These are phyloP conservation scores for Symbiodinium natans DNA, from an alignment of 73 alveolate species.

Conservation along the genomic window DNA sequence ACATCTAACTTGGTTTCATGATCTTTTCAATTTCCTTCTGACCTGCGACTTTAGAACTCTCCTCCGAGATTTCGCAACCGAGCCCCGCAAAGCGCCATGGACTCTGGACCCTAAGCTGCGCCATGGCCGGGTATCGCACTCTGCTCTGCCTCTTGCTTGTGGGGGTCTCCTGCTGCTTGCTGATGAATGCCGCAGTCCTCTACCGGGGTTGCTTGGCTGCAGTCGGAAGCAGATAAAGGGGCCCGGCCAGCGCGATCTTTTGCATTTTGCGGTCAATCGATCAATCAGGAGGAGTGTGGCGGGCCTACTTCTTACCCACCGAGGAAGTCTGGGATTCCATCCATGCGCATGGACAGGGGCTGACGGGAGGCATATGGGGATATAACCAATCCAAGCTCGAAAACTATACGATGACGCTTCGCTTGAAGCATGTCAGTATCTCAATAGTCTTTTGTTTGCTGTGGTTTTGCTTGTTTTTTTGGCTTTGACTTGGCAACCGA, in stretches of 20 bases:
- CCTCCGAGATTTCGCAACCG: no score
- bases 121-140: not conserved
- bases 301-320: not conserved
- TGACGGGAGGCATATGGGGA: not conserved
- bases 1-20: no score
- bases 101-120: no score
- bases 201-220: not conserved
- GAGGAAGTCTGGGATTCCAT: constrained; percentile 22
- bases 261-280: no score
- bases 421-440: not conserved
- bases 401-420: not conserved
- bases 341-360: not conserved
- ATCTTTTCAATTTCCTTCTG: no score
- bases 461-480: not conserved
- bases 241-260: no score
- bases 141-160: not conserved
- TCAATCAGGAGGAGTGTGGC: not conserved
- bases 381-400: constrained; percentile 16
- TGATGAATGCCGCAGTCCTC: not conserved
- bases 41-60: no score
- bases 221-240: not conserved
- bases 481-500: not conserved
- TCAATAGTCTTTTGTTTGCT: not conserved
- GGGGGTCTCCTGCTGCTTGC: not conserved
- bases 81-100: no score